A percentile compares a stretch with the other conserved stretches of the same genome.
Evolutionary conservation across 129 eudicot species (phyloP).

Genomic region (Tagetes erecta): DNA sequence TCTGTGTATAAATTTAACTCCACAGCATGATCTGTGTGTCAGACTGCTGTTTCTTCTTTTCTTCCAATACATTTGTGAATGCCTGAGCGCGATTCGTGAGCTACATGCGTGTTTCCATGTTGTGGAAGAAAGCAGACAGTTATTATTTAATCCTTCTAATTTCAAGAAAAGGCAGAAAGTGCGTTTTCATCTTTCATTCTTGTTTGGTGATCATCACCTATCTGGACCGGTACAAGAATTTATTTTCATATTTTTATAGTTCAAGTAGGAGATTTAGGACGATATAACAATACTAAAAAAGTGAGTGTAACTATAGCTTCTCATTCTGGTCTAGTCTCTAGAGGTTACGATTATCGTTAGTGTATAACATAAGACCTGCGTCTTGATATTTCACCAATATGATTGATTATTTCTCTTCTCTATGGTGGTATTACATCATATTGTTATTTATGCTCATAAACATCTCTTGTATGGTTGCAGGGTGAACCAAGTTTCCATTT

Average conservation of each 20-base stretch:
- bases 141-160: neutral
- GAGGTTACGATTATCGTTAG: neutral
- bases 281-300: neutral
- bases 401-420: constrained; percentile 10
- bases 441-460: neutral
- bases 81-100: neutral
- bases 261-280: neutral
- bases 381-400: neutral
- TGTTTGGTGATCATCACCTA: neutral
- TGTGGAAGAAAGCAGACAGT: neutral
- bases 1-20: neutral
- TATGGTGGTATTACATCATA: neutral
- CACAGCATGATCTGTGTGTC: neutral
- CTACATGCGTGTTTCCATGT: neutral
- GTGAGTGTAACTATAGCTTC: neutral
- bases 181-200: neutral
- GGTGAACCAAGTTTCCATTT: constrained; percentile 45
- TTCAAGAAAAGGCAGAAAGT: neutral
- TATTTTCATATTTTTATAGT: neutral
- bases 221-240: neutral
- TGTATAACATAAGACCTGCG: neutral
- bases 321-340: neutral
- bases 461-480: constrained; percentile 20
- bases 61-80: neutral
- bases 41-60: neutral